Base-by-base conservation (phyloP, 768 basidiomycete genomes). In the Asterophora lycoperdoides region DNA sequence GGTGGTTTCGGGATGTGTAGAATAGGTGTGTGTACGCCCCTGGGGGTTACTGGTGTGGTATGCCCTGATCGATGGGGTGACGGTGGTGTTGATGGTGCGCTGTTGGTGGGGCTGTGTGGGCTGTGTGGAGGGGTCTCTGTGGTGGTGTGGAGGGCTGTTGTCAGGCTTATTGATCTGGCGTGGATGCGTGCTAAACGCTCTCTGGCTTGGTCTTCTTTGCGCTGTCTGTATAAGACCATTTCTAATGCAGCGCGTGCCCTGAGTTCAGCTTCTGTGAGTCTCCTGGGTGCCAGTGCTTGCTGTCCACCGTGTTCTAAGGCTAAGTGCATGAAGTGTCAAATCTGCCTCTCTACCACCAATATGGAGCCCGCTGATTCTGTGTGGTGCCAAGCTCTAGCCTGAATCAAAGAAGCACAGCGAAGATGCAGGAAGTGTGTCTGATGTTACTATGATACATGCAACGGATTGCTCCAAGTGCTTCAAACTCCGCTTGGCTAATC, bases 341-440 rank as follows among this genome's bases (percentile, higher is more conserved):
- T 23, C 30, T 13, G 4, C 15, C 43, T 44, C 43, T 44, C 38
- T 35, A 44, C 36, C 43, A 44, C 43, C 43, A 44, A 44, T 32
- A 44, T 44, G 43, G 43, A 34, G 43, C n/a, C 33, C 13, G 43
- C 33, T 44, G 32, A 34, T 9, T 34, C n/a, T n/a, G n/a, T 23
- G 17, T 4, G 15, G 33, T 35, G 19, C 2, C 20, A 32, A 26
- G n/a, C n/a, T n/a, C 11, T 29, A 29, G 29, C 29, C 10, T 29
- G 29, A 29, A 10, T 29, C 29, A 14, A 18, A 5, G 6, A 17
- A 19, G 17, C 9, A 20, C 17, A 40, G 8, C 38, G 10, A 40
- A 29, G 26, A 15, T 3, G 19, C 26, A 41, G 5, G 14, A n/a
- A 18, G 8, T 9, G 23, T 34, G 33, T 33, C 20, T 23, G 19